Conservation (phyloP, 768 basidiomycete species). For the Suillus americanus region DNA sequence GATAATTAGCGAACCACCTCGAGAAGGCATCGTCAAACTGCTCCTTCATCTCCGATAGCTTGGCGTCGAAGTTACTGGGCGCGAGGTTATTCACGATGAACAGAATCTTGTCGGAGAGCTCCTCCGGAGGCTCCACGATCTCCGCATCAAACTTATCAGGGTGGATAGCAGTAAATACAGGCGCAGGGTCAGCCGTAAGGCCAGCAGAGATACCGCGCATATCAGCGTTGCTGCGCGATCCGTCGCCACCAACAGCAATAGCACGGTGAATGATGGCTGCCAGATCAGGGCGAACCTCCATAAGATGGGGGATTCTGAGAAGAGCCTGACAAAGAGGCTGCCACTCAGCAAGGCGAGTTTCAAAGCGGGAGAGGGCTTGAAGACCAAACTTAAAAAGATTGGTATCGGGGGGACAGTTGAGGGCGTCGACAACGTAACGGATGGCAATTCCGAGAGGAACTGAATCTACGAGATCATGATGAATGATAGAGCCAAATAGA, state of each 20-base stretch:
- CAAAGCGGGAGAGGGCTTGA: slow-evolving; percentile 86
- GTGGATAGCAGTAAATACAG: slow-evolving; percentile 76
- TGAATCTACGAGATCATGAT: slow-evolving; percentile 88
- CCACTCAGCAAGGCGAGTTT: slow-evolving; percentile 87
- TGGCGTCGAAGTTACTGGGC: slow-evolving; percentile 87
- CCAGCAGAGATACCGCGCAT: slow-evolving; percentile 37
- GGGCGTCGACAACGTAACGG: slow-evolving; percentile 92
- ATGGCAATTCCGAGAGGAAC: slow-evolving; percentile 95
- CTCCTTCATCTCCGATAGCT: slow-evolving; percentile 82
- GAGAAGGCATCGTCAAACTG: slow-evolving; percentile 83
- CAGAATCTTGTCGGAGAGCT: slow-evolving; percentile 87
- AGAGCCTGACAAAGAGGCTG: slow-evolving; percentile 89
- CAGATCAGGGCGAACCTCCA: slow-evolving; percentile 83
- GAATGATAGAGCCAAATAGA: slow-evolving; percentile 94
- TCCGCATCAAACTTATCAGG: slow-evolving; percentile 66
- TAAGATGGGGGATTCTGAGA: slow-evolving; percentile 81
- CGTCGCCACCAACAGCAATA: slow-evolving; percentile 53
- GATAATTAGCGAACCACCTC: slow-evolving; percentile 96
- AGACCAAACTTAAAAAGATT: slow-evolving; percentile 96
- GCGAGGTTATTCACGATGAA: slow-evolving; percentile 99
- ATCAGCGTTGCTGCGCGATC: slow-evolving; percentile 36
- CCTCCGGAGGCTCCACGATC: slow-evolving; percentile 74
- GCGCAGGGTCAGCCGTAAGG: slow-evolving; percentile 42
- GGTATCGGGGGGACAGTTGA: slow-evolving; percentile 86
- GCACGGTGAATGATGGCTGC: slow-evolving; percentile 69